Conservation (phyloP, 169 alveolate genomes). For the Eimeria acervulina region DNA sequence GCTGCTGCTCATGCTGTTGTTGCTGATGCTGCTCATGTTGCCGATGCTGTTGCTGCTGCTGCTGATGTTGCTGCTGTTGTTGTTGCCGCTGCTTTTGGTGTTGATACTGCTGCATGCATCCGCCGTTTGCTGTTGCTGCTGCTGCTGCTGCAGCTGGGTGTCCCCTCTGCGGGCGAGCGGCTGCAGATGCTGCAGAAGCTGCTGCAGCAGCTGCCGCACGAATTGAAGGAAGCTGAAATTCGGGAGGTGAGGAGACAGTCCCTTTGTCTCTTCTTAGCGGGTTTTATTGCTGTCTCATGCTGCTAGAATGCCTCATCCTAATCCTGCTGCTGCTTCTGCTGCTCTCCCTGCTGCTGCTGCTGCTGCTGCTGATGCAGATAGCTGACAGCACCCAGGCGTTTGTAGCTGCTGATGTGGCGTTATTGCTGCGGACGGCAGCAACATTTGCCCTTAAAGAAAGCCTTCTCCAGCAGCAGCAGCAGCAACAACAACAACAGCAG, state of each 20-base stretch:
- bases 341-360: too few species aligned
- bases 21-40: too few species aligned
- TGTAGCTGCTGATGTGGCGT: slow-evolving; percentile 93
- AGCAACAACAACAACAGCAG: not conserved
- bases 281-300: too few species aligned
- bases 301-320: too few species aligned
- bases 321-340: too few species aligned
- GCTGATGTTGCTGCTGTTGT: not conserved
- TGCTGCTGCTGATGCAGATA: too few species aligned
- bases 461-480: slow-evolving; percentile 5
- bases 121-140: not conserved
- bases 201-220: too few species aligned
- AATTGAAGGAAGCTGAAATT: too few species aligned
- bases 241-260: too few species aligned
- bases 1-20: too few species aligned
- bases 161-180: not conserved
- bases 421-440: slow-evolving; percentile 85
- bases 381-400: slow-evolving; percentile 89
- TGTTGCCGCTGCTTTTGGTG: not conserved
- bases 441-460: slow-evolving; percentile 27
- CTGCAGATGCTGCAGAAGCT: not conserved
- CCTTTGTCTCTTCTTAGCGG: too few species aligned
- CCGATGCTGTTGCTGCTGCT: too few species aligned
- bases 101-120: not conserved
- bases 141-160: slow-evolving; percentile 10